Evolutionary conservation across 2,329 filamentous ascomycete species (phyloP).

Genomic region (Canariomyces notabilis): DNA sequence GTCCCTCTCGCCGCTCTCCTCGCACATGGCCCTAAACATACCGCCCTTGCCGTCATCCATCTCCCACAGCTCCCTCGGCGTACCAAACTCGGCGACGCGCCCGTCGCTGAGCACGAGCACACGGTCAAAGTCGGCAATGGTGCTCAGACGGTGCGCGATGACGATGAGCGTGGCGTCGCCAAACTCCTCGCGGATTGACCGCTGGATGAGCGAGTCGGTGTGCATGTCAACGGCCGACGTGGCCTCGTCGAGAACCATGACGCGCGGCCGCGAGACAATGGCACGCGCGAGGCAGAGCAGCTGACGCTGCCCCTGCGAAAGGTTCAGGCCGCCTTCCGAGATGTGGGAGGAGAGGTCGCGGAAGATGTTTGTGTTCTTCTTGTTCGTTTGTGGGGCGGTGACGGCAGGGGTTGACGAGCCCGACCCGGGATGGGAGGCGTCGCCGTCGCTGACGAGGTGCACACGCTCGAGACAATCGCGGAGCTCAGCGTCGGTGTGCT

Average conservation of each 20-base stretch:
- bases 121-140: constrained; percentile 71
- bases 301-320: constrained; percentile 72
- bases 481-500: constrained; percentile 64
- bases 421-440: constrained; percentile 39
- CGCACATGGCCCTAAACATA: constrained; percentile 26
- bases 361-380: constrained; percentile 63
- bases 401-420: constrained; percentile 35
- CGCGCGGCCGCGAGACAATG: constrained; percentile 65
- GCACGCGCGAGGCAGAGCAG: constrained; percentile 69
- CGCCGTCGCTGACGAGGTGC: constrained; percentile 46
- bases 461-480: constrained; percentile 65
- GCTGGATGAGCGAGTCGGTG: constrained; percentile 69
- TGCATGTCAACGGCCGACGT: constrained; percentile 74
- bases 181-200: constrained; percentile 67
- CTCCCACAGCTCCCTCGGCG: constrained; percentile 57
- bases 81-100: constrained; percentile 61
- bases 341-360: constrained; percentile 57
- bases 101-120: constrained; percentile 69
- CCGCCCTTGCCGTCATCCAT: constrained; percentile 25
- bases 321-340: constrained; percentile 67
- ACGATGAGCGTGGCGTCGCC: constrained; percentile 63
- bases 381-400: too few relatives aligned
- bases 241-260: constrained; percentile 77
- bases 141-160: constrained; percentile 71
- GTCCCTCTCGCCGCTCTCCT: constrained; percentile 33